Evolutionary conservation across 208 protist genomes (phyloP), one percentile per base, ranked within the genome.

Genomic region (Leishmania tarentolae): DNA sequence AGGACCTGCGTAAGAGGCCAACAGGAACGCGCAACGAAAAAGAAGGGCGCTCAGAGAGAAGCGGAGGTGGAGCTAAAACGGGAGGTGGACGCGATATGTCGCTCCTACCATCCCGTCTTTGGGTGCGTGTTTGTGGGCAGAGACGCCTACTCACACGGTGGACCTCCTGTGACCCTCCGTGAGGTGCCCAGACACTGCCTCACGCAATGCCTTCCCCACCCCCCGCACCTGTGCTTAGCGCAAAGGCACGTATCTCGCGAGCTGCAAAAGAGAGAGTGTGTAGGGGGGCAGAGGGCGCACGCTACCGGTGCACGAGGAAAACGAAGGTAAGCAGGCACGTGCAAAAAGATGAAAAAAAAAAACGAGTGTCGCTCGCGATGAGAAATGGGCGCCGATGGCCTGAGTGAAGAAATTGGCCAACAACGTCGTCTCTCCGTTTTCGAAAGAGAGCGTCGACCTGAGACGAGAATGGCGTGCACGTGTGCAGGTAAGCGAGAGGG

Each of bases 271-370:
- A 82, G 65, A 68, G 52, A 56, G 59, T 37, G 24, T 31, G n/a
- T 37, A 13, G 59, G n/a, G 28, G 59, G n/a, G n/a, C 2, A 15
- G 59, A 19, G 31, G 31, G 59, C 13, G 59, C 59, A 40, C 59
- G 31, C 59, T 35, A 19, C 73, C 24, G 11, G 17, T 73, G 35
- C 40, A 71, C 21, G 24, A 78, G 9, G 50, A 88, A n/a, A 46
- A n/a, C n/a, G n/a, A n/a, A n/a, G n/a, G n/a, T n/a, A n/a, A n/a
- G n/a, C n/a, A n/a, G n/a, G n/a, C n/a, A n/a, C n/a, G n/a, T n/a
- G n/a, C n/a, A n/a, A n/a, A n/a, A n/a, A n/a, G 24, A 78, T 7
- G 50, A 88, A n/a, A 46, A 28, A 72, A 53, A 0, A 56, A 71
- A 28, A 47, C 1, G 37, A 79, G 1, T 24, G 46, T 59, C 40